Evolutionary conservation across 2,329 filamentous ascomycete species (phyloP).

Genomic region (Juglanconis oblonga): DNA sequence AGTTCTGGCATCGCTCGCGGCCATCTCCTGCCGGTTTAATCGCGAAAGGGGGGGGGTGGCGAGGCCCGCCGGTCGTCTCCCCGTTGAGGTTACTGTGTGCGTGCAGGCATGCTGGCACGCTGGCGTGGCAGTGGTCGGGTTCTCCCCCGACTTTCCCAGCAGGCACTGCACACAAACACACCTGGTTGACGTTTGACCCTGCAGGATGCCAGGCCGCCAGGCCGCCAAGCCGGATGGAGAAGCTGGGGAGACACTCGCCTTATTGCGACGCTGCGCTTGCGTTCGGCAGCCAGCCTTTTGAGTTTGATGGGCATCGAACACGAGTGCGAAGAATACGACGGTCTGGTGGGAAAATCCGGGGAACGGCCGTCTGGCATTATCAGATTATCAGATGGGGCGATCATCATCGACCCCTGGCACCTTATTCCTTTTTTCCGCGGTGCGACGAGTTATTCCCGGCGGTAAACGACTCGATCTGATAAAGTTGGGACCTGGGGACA

Average conservation of each 20-base stretch:
- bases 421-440: too few species aligned
- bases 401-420: background rate
- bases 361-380: too few species aligned
- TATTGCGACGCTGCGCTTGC: background rate
- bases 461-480: background rate
- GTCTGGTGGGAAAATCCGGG: too few species aligned
- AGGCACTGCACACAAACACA: background rate
- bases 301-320: too few species aligned
- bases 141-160: background rate
- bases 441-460: background rate
- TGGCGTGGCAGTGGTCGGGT: background rate
- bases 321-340: too few species aligned
- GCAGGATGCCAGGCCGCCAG: too few species aligned
- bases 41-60: background rate
- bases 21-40: background rate
- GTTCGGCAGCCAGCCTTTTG: too few species aligned
- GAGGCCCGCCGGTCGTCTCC: background rate
- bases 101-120: too few species aligned
- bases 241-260: background rate
- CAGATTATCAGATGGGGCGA: conserved; percentile 7
- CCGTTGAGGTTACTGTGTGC: background rate
- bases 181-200: too few species aligned
- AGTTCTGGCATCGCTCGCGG: background rate
- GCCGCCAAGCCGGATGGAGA: background rate
- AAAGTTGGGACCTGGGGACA: background rate